These are phyloP conservation scores for Amoebophrya sp. DNA, from an alignment of 169 alveolate genomes.

Conservation along the genomic window DNA sequence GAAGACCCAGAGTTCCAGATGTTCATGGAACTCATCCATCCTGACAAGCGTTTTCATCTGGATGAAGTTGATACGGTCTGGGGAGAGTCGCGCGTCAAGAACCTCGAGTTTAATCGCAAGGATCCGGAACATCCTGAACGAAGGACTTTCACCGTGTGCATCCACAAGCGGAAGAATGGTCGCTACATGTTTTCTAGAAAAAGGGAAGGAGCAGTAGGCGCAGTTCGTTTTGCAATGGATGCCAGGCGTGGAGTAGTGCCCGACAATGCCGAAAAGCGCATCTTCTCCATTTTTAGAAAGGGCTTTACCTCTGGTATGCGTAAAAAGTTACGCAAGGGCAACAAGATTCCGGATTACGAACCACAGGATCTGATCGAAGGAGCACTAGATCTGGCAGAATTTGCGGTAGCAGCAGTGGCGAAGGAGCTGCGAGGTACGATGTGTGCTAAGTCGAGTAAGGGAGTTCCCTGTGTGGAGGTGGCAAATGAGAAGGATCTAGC, in stretches of 20 bases:
- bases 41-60: background rate
- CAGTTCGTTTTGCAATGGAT: background rate
- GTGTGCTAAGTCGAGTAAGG: background rate
- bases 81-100: background rate
- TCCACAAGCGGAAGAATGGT: background rate
- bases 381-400: background rate
- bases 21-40: background rate
- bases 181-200: background rate
- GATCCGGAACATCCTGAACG: background rate
- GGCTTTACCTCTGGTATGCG: background rate
- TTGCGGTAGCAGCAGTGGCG: background rate
- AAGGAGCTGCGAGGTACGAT: background rate
- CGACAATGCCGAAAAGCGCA: background rate
- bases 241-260: background rate
- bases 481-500: background rate
- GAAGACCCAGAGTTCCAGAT: background rate
- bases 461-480: background rate
- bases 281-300: background rate
- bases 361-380: background rate
- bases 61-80: background rate
- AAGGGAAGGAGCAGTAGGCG: background rate
- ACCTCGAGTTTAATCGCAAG: background rate
- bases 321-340: background rate
- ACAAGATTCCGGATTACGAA: background rate
- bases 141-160: background rate